A percentile compares a stretch with the other conserved stretches of the same genome.
Evolutionary conservation across 2,329 filamentous ascomycete species (phyloP).

Genomic region (Fusarium decemcellulare): DNA sequence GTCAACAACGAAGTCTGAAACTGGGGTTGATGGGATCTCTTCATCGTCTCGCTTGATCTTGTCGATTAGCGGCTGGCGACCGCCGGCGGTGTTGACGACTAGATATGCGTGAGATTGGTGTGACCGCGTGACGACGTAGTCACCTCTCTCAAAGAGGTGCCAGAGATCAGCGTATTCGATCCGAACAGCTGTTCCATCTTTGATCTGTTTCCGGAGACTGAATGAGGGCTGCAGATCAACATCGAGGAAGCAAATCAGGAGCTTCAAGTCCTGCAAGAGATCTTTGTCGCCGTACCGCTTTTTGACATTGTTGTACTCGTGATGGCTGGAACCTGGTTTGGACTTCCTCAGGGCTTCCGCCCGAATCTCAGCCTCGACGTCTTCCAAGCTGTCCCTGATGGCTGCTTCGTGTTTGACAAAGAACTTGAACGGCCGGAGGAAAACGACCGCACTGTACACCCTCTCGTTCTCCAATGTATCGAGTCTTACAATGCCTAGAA

Average conservation of each 20-base stretch:
- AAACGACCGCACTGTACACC: not conserved
- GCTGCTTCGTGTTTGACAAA: conserved; percentile 9
- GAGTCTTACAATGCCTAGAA: not conserved
- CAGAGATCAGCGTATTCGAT: conserved; percentile 30
- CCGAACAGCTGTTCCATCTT: conserved; percentile 11
- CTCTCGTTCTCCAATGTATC: not conserved
- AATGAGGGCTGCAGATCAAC: conserved; percentile 19
- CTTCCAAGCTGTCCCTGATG: conserved; percentile 8
- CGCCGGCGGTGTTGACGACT: conserved; percentile 9
- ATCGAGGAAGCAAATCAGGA: conserved; percentile 32
- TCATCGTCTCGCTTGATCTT: no score
- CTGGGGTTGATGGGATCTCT: no score
- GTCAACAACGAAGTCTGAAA: conserved; percentile 15
- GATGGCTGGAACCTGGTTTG: not conserved
- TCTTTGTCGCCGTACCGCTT: not conserved
- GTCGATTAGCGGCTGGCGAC: conserved; percentile 1
- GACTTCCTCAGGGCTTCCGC: not conserved
- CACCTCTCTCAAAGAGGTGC: conserved; percentile 27
- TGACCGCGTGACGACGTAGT: conserved; percentile 1
- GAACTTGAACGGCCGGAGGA: conserved; percentile 25
- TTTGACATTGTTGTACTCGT: no score
- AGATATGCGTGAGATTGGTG: conserved; percentile 5
- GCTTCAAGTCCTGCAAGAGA: conserved; percentile 12
- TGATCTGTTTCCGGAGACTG: conserved; percentile 13
- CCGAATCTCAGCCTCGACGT: not conserved